phyloP scores from a whole-genome alignment of 2,329 filamentous ascomycete genomes.

The Fusarium praegraminearum region DNA sequence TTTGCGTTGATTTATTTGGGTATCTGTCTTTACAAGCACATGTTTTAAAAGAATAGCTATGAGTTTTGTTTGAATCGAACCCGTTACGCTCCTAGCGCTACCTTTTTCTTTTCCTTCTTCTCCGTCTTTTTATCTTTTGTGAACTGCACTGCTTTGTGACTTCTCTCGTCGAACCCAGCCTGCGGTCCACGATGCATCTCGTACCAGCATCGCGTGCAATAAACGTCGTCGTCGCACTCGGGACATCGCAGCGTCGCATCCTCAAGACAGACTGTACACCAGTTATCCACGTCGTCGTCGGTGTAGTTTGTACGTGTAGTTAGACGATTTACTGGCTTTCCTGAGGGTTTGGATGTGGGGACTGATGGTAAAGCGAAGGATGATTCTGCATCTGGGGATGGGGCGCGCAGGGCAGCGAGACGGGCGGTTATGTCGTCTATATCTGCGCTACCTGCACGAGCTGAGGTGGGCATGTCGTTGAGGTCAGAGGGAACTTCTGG shows the following conservation, averaged over 20 bases:
- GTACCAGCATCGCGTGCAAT: slow-evolving; percentile 82
- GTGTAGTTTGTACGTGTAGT: slow-evolving; percentile 62
- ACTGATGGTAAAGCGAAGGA: slow-evolving; percentile 61
- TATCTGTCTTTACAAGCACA: slow-evolving; percentile 32
- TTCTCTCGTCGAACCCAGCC: slow-evolving; percentile 77
- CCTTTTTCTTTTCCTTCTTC: slow-evolving; percentile 51
- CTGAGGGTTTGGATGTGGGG: slow-evolving; percentile 62
- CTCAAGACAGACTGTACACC: slow-evolving; percentile 86
- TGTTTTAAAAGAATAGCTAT: slow-evolving; percentile 12
- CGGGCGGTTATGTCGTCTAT: slow-evolving; percentile 62
- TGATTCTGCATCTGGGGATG: slow-evolving; percentile 38
- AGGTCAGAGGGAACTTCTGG: slow-evolving; percentile 62
- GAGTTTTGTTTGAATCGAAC: slow-evolving; percentile 19
- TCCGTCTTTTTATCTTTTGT: slow-evolving; percentile 53
- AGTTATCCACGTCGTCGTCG: slow-evolving; percentile 78
- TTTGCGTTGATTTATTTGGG: slow-evolving; percentile 21
- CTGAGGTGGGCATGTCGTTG: slow-evolving; percentile 51
- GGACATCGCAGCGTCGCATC: slow-evolving; percentile 79
- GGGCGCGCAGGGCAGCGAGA: slow-evolving; percentile 64
- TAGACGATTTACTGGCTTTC: slow-evolving; percentile 56
- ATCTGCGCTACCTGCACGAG: slow-evolving; percentile 46
- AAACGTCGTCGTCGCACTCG: slow-evolving; percentile 78
- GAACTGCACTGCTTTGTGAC: slow-evolving; percentile 75
- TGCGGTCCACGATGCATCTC: slow-evolving; percentile 80
- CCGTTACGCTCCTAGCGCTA: slow-evolving; percentile 54